These are phyloP conservation scores for Schizochytrium sp. DNA, from an alignment of 108 stramenopile genomes.

Conservation along the genomic window DNA sequence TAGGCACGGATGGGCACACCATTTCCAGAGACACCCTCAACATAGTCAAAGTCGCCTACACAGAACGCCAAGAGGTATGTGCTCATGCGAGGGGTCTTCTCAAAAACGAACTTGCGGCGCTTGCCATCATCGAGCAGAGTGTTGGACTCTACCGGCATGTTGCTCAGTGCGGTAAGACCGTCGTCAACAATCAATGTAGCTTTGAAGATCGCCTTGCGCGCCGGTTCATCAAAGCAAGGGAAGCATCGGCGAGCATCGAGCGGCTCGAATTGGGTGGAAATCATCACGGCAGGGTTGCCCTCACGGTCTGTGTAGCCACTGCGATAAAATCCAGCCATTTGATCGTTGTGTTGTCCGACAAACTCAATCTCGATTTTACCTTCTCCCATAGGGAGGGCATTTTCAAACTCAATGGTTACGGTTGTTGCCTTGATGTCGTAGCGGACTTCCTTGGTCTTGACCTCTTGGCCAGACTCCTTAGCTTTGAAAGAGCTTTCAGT, in stretches of 20 bases:
- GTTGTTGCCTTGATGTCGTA: slow-evolving; percentile 37
- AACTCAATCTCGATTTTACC: slow-evolving; percentile 79
- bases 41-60: slow-evolving; percentile 82
- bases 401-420: slow-evolving; percentile 28
- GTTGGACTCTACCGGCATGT: slow-evolving; percentile 91
- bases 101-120: slow-evolving; percentile 74
- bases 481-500: neutral
- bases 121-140: slow-evolving; percentile 60
- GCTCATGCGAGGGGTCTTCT: slow-evolving; percentile 88
- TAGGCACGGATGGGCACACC: slow-evolving; percentile 88
- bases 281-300: slow-evolving; percentile 86
- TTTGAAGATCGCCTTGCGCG: slow-evolving; percentile 89
- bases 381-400: slow-evolving; percentile 3
- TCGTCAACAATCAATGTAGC: slow-evolving; percentile 83
- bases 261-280: slow-evolving; percentile 95
- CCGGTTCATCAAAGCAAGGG: slow-evolving; percentile 98
- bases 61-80: slow-evolving; percentile 93
- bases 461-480: neutral
- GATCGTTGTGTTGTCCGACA: slow-evolving; percentile 87
- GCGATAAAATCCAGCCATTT: slow-evolving; percentile 97
- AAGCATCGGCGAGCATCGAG: slow-evolving; percentile 87
- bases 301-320: slow-evolving; percentile 82
- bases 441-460: neutral
- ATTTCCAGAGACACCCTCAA: slow-evolving; percentile 71
- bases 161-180: slow-evolving; percentile 83